phyloP scores from a whole-genome alignment of 129 eudicot genomes.

The Saposhnikovia divaricata region DNA sequence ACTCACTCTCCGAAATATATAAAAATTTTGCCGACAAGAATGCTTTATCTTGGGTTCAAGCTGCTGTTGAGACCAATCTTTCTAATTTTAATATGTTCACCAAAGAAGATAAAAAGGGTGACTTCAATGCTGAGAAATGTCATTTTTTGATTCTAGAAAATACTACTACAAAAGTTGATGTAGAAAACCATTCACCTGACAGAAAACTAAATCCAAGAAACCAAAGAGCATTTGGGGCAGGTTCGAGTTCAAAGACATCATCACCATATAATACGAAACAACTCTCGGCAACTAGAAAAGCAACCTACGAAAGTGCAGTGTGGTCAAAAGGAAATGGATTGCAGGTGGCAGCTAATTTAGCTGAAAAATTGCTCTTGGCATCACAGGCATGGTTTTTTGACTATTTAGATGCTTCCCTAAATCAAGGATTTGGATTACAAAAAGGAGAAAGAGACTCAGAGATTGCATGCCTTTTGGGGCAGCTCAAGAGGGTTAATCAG shows the following conservation, averaged over 20 bases:
- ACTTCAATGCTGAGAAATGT: slow-evolving; percentile 21
- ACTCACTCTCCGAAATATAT: slow-evolving; percentile 16
- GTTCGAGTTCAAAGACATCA: slow-evolving; percentile 12
- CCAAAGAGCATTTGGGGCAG: slow-evolving; percentile 10
- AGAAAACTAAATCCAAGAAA: slow-evolving; percentile 37
- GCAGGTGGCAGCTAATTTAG: slow-evolving; percentile 43
- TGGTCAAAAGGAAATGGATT: slow-evolving; percentile 44
- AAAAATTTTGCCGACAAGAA: slow-evolving; percentile 20
- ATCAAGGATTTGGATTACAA: slow-evolving; percentile 34
- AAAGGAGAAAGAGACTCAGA: slow-evolving; percentile 30
- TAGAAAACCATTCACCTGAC: slow-evolving; percentile 33
- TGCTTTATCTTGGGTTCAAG: slow-evolving; percentile 65
- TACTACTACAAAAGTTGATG: slow-evolving; percentile 23
- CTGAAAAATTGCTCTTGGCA: slow-evolving; percentile 35
- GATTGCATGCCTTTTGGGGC: slow-evolving; percentile 48
- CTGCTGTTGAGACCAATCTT: slow-evolving; percentile 58
- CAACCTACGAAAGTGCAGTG: slow-evolving; percentile 21
- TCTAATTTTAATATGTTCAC: slow-evolving; percentile 46
- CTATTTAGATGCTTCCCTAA: slow-evolving; percentile 49
- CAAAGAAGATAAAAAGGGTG: slow-evolving; percentile 28
- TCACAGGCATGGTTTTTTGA: slow-evolving; percentile 65
- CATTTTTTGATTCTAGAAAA: slow-evolving; percentile 43
- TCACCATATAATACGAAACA: slow-evolving; percentile 19
- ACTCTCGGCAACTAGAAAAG: slow-evolving; percentile 18
- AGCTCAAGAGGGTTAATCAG: slow-evolving; percentile 56